Evolutionary conservation across 768 basidiomycete species (phyloP).

Genomic region (Guyanaporus albipodus): DNA sequence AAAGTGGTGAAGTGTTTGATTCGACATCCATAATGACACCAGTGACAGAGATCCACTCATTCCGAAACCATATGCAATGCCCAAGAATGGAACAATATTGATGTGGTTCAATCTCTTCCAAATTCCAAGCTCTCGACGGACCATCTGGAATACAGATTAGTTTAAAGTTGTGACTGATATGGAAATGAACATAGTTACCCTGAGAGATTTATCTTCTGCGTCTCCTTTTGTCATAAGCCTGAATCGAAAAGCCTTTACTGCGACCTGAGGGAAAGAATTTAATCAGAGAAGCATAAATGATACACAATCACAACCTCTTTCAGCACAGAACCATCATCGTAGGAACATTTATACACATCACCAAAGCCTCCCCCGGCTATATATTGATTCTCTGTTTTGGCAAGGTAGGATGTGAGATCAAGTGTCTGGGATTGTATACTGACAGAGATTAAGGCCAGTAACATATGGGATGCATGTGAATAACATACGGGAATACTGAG

Average conservation of each 20-base stretch:
- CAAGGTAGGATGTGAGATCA: slow-evolving; percentile 9
- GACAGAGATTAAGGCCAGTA: no score
- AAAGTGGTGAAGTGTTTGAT: slow-evolving; percentile 22
- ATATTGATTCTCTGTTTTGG: background rate
- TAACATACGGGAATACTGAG: no score
- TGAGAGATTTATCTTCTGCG: background rate
- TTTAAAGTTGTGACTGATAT: background rate
- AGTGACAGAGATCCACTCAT: slow-evolving; percentile 17
- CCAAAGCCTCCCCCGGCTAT: background rate
- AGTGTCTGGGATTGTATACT: background rate
- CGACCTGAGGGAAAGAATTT: slow-evolving; percentile 11
- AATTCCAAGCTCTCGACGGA: slow-evolving; percentile 26
- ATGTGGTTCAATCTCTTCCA: slow-evolving; percentile 24
- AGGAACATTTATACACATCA: slow-evolving; percentile 3
- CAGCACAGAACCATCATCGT: background rate
- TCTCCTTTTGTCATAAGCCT: background rate
- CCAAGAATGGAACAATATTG: no score
- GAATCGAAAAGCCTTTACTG: slow-evolving; percentile 16
- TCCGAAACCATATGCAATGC: slow-evolving; percentile 19
- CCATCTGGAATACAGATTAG: slow-evolving; percentile 4
- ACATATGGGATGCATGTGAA: no score
- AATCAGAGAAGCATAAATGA: background rate
- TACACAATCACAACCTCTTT: slow-evolving; percentile 1
- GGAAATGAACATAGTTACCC: background rate
- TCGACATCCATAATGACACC: slow-evolving; percentile 30